Evolutionary conservation across 2,329 filamentous ascomycete species (phyloP).

Genomic region (Ophiocordyceps camponoti-saundersi): DNA sequence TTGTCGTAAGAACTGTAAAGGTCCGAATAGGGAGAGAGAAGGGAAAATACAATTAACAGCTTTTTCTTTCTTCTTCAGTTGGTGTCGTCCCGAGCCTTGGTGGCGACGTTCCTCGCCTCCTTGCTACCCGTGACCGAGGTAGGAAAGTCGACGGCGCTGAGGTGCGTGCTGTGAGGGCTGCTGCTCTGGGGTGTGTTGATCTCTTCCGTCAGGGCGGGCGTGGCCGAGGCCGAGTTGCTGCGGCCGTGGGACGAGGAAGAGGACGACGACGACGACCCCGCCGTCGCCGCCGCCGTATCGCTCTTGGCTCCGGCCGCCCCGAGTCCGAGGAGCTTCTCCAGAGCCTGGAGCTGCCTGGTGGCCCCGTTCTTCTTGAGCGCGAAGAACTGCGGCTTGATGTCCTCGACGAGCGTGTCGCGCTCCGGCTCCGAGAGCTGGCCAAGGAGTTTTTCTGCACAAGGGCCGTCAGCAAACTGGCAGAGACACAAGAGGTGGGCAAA

Average conservation of each 20-base stretch:
- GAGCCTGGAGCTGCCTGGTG: conserved; percentile 38
- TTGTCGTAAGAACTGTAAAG: background rate
- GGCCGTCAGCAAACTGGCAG: background rate
- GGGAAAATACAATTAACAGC: background rate
- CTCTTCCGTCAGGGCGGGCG: conserved; percentile 50
- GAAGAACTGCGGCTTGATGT: conserved; percentile 45
- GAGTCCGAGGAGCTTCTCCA: conserved; percentile 16
- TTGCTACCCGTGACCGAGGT: conserved; percentile 12
- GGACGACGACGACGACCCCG: too few relatives aligned
- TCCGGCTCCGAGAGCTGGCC: conserved; percentile 42
- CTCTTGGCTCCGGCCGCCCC: conserved; percentile 6
- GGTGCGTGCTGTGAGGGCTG: conserved; percentile 45
- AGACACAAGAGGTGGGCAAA: conserved; percentile 7
- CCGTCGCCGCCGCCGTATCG: conserved; percentile 14
- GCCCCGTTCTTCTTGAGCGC: conserved; percentile 46
- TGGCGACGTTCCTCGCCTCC: conserved; percentile 6
- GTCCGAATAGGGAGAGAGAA: background rate
- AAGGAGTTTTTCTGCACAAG: conserved; percentile 57
- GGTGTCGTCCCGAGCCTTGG: conserved; percentile 9
- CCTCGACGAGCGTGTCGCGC: conserved; percentile 39
- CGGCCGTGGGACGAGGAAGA: conserved; percentile 22
- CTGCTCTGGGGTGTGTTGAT: conserved; percentile 53
- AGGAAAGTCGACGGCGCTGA: conserved; percentile 30
- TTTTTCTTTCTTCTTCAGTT: background rate
- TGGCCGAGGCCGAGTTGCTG: conserved; percentile 37